Base-by-base conservation (phyloP, 768 basidiomycete genomes). In the Rhodotorula toruloides region DNA sequence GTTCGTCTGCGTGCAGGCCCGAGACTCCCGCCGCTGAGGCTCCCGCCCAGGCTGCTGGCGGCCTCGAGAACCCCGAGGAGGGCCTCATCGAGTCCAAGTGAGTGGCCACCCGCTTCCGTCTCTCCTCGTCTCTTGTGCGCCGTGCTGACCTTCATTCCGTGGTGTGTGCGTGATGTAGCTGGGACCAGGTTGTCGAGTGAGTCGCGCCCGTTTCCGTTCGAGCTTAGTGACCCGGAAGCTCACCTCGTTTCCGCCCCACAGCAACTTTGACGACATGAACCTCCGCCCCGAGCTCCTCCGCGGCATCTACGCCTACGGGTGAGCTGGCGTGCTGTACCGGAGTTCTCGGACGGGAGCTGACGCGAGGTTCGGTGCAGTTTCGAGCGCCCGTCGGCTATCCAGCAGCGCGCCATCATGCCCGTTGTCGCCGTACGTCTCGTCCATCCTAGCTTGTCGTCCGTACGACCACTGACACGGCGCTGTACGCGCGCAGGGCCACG, bases 241-340 rank as follows among this genome's bases (percentile, higher is more conserved):
- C 34, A 32, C 16, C 11, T 6, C 34, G 16, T 37, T 43, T 10
- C 11, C 17, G 27, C 34, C 36, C 27, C 22, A 7, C 61, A 68
- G 67, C 67, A 68, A 68, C 67, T 72, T 71, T 48, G 72, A 98
- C 81, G 89, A 91, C 84, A 96, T 99, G 92, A 88, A 92, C 58
- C 80, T 98, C 76, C 96, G 91, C 83, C 81, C 90, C 50, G 94
- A 99, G 79, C 87, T 98, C 61, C 88, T 99, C 76, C 91, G 91
- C 77, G 94, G 94, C 79, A 87, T 99, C 77, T 96, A 99, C 80
- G 93, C 94, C 72, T 97, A 96, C 79, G 92, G 94, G 88, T 88
- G 76, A 79, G 85, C n/a, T 22, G 4, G 13, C 25, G 25, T 6
- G 19, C 27, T 13, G 1, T 5, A 36, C 19, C 17, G 14, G 37